These are phyloP conservation scores for Calycina marina DNA, from an alignment of 2,329 filamentous ascomycete genomes.

Conservation along the genomic window DNA sequence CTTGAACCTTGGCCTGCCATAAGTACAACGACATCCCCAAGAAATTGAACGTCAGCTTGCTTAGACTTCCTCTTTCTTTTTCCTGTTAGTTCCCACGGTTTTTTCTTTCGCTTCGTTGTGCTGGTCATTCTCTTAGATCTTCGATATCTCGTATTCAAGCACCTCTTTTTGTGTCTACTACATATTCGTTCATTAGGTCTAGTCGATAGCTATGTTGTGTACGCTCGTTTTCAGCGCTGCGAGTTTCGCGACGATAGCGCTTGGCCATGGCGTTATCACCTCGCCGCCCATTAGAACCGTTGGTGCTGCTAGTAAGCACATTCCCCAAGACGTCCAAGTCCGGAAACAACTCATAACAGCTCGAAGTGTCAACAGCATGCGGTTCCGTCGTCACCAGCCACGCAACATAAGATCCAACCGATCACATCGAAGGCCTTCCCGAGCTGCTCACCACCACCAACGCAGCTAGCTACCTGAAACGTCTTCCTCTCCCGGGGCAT, in stretches of 20 bases:
- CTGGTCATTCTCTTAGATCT: background rate
- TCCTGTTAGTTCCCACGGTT: too few species aligned
- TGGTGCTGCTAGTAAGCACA: background rate
- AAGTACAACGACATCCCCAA: background rate
- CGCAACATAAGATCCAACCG: background rate
- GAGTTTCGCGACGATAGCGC: background rate
- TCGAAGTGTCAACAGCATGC: background rate
- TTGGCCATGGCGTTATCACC: background rate
- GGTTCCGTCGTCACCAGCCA: background rate
- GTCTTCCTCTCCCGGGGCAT: slow-evolving; percentile 33
- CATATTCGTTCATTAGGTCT: background rate
- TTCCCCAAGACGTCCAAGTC: too few species aligned
- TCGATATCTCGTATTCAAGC: background rate
- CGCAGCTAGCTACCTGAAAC: slow-evolving; percentile 21
- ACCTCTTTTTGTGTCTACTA: background rate
- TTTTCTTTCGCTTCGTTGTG: background rate
- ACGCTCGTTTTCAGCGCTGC: background rate
- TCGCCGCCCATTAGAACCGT: background rate
- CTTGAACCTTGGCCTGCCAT: background rate
- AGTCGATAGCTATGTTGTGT: background rate
- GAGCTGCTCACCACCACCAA: background rate
- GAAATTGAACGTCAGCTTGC: background rate
- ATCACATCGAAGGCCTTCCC: background rate
- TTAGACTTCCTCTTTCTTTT: background rate
- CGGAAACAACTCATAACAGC: background rate